Base-by-base conservation (phyloP, 164 flowering plant genomes). In the Liquidambar formosana region DNA sequence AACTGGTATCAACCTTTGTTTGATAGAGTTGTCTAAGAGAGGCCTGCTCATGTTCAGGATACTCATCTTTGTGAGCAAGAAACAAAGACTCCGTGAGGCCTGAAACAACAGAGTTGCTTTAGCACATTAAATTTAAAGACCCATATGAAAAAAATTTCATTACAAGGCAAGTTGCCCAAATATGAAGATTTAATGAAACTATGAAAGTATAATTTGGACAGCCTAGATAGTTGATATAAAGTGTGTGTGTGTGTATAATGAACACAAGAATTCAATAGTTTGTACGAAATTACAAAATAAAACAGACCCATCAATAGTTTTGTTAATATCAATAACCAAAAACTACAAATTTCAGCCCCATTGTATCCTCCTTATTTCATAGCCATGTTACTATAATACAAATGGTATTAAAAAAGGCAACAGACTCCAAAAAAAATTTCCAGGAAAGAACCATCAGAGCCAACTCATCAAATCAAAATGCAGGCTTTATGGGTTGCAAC, bases 41-140 rank as follows among this genome's bases (percentile, higher is more conserved):
- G 22, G 96, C 97, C 73, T 82, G 97, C 80, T 96, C 99, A 79
- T 84, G 88, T 67, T 96, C 99, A 73, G 92, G 87, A 82, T 93
- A 96, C 65, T 90, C 97, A 66, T 93, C 99, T 77, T 88, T 93
- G 81, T 90, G 94, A 60, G 86, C 71, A 78, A 83, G 77, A 82
- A 96, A 92, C 23, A 96, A 76, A 63, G 97, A 96, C 67, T 96
- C 99, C 22, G 95, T 86, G 61, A 93, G 87, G 73, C 97, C 98
- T 96, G 89, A 63, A 79, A 10, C 71, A 65, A 65, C 51, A 73
- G 28, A 52, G 46, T 47, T 64, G 5, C 6, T 33, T 33, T 33
- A 33, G 41, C 4, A 33, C 41, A 33, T 6, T 6, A 33, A 33
- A 33, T 2, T 33, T 33, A n/a, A n/a, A n/a, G n/a, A n/a, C n/a